These are phyloP conservation scores for Vigna nakashimae DNA, from an alignment of 306 rosid species.

Conservation along the genomic window DNA sequence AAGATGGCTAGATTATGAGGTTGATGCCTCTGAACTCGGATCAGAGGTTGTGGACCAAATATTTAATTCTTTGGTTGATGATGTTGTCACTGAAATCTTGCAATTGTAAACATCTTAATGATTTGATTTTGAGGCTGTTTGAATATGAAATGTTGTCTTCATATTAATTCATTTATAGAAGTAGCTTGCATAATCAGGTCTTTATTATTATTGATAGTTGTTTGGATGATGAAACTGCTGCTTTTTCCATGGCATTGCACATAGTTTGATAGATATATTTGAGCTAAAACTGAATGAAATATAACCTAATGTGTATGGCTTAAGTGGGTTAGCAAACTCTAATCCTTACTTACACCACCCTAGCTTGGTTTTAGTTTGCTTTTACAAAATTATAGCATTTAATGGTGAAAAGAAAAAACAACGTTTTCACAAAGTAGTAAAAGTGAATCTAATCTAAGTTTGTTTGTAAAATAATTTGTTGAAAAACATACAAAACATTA, in stretches of 20 bases:
- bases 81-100: conserved; percentile 60
- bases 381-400: too few species aligned
- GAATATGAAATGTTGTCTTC: conserved; percentile 36
- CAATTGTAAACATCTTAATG: conserved; percentile 41
- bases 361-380: too few species aligned
- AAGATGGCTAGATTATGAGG: conserved; percentile 81
- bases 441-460: too few species aligned
- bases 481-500: too few species aligned
- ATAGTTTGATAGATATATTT: too few species aligned
- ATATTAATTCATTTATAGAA: conserved; percentile 40
- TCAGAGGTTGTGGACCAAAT: conserved; percentile 74
- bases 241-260: neutral
- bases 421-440: too few species aligned
- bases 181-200: conserved; percentile 28
- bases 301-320: too few species aligned
- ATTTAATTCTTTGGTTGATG: conserved; percentile 73
- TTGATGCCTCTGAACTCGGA: conserved; percentile 67
- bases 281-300: too few species aligned
- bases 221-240: neutral
- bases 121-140: conserved; percentile 33
- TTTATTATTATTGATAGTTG: neutral
- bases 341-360: too few species aligned
- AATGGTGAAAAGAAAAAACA: too few species aligned
- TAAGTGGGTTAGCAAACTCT: too few species aligned
- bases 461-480: too few species aligned